These are phyloP conservation scores for Rhododendron simsii DNA, from an alignment of 148 eudicot genomes.

Conservation along the genomic window DNA sequence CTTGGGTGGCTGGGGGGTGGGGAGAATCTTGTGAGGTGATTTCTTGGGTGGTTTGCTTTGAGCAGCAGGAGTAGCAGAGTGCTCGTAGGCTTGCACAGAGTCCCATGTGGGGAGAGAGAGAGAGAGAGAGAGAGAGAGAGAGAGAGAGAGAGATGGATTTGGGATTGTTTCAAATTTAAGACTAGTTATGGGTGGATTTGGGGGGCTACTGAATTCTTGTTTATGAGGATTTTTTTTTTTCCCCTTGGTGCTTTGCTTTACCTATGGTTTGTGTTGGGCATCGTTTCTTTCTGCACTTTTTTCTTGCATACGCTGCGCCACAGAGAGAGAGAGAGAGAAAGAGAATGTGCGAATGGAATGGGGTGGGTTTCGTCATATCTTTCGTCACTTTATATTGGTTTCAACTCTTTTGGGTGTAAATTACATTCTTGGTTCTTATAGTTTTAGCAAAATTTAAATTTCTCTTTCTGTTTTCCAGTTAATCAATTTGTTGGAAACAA, in stretches of 20 bases:
- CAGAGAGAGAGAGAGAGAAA: background rate
- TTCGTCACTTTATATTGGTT: background rate
- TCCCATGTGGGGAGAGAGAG: background rate
- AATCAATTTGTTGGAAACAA: no score
- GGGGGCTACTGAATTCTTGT: background rate
- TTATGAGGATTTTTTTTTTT: background rate
- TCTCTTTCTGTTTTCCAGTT: background rate
- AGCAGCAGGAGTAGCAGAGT: background rate
- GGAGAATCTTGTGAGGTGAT: constrained; percentile 28
- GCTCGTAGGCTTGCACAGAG: background rate
- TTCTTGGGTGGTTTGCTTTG: constrained; percentile 13
- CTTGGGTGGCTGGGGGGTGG: background rate
- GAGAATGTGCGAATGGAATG: background rate
- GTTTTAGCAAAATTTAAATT: background rate
- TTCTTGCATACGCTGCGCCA: constrained; percentile 10
- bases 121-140: constrained; percentile 8
- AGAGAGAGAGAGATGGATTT: background rate
- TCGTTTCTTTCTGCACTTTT: background rate
- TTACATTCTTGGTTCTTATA: background rate
- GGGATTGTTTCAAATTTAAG: background rate
- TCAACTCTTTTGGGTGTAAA: background rate
- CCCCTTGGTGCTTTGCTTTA: background rate
- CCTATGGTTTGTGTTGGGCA: background rate
- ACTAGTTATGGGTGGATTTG: background rate
- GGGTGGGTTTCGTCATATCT: no score